Evolutionary conservation across 306 rosid species (phyloP).

Genomic region (Pyrus pyrifolia): DNA sequence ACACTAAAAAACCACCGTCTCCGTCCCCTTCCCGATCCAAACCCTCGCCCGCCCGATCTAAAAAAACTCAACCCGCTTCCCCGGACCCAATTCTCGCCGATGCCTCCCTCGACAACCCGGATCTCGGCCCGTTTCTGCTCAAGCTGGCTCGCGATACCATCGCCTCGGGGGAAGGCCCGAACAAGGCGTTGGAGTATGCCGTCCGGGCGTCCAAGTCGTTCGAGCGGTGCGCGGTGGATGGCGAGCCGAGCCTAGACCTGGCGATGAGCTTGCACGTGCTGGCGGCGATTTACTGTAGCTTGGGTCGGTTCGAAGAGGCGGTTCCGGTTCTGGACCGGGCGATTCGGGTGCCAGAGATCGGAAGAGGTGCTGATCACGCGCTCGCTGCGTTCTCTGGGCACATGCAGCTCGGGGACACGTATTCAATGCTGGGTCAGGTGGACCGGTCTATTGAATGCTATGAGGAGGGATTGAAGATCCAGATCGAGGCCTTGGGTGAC

Average conservation of each 20-base stretch:
- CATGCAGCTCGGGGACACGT: slow-evolving; percentile 96
- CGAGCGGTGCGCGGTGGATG: slow-evolving; percentile 76
- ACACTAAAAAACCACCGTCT: slow-evolving; percentile 55
- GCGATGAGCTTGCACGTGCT: slow-evolving; percentile 96
- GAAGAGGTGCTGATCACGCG: slow-evolving; percentile 75
- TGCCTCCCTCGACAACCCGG: slow-evolving; percentile 87
- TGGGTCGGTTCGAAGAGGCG: slow-evolving; percentile 91
- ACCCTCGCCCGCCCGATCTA: slow-evolving; percentile 48
- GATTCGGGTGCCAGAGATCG: slow-evolving; percentile 62
- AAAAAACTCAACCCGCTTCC: slow-evolving; percentile 55
- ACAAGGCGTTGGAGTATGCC: slow-evolving; percentile 79
- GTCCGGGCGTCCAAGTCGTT: slow-evolving; percentile 81
- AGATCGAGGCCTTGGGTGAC: slow-evolving; percentile 87
- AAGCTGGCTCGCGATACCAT: slow-evolving; percentile 85
- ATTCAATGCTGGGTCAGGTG: slow-evolving; percentile 88
- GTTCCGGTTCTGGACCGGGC: slow-evolving; percentile 90
- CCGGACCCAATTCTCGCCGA: slow-evolving; percentile 51
- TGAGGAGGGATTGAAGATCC: slow-evolving; percentile 86
- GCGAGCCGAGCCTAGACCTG: slow-evolving; percentile 80
- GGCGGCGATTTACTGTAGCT: slow-evolving; percentile 90
- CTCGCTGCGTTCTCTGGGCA: slow-evolving; percentile 93
- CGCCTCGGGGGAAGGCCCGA: slow-evolving; percentile 93
- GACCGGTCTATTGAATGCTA: slow-evolving; percentile 73
- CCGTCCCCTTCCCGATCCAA: slow-evolving; percentile 78
- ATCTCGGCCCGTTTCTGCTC: slow-evolving; percentile 95